These are phyloP conservation scores for Lignosus rhinocerotis DNA, from an alignment of 1,284 basidiomycete species.

Conservation along the genomic window DNA sequence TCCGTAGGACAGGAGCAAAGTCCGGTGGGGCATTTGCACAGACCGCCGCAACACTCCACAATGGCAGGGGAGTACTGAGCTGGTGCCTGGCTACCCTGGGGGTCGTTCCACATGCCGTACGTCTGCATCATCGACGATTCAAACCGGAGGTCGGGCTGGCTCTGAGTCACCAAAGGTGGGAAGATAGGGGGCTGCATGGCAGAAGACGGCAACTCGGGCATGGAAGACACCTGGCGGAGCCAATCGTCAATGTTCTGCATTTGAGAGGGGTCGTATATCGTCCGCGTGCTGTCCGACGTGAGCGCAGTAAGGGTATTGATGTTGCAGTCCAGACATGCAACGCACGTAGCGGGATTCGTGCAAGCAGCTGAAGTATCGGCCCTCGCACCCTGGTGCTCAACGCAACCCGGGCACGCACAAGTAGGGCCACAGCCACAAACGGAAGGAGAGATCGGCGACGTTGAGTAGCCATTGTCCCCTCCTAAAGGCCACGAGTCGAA, in stretches of 20 bases:
- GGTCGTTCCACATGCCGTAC: conserved; percentile 27
- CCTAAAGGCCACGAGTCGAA: conserved; percentile 8
- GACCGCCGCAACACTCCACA: conserved; percentile 32
- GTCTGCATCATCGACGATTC: conserved; percentile 22
- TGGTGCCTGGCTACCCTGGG: conserved; percentile 2
- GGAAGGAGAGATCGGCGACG: conserved; percentile 18
- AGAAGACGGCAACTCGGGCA: conserved; percentile 6
- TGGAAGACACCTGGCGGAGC: conserved; percentile 40
- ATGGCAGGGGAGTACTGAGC: conserved; percentile 12
- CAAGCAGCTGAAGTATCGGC: conserved; percentile 39
- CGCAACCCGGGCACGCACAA: conserved; percentile 56
- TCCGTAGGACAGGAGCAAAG: conserved; percentile 38
- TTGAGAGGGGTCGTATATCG: conserved; percentile 27
- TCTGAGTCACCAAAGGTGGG: not conserved
- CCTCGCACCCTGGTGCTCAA: conserved; percentile 44
- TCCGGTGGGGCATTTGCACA: conserved; percentile 38
- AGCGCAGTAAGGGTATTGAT: conserved; percentile 41
- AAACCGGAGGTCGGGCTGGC: conserved; percentile 20
- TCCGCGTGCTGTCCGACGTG: conserved; percentile 25
- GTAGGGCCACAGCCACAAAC: conserved; percentile 53
- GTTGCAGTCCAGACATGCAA: conserved; percentile 57
- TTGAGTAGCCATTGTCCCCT: not conserved
- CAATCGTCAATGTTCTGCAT: conserved; percentile 49
- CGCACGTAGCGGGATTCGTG: conserved; percentile 48
- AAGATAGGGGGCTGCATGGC: not conserved